Evolutionary conservation across 768 basidiomycete species (phyloP), one percentile per base, ranked within the genome.

Genomic region (Strobilomyces echinocephalus): DNA sequence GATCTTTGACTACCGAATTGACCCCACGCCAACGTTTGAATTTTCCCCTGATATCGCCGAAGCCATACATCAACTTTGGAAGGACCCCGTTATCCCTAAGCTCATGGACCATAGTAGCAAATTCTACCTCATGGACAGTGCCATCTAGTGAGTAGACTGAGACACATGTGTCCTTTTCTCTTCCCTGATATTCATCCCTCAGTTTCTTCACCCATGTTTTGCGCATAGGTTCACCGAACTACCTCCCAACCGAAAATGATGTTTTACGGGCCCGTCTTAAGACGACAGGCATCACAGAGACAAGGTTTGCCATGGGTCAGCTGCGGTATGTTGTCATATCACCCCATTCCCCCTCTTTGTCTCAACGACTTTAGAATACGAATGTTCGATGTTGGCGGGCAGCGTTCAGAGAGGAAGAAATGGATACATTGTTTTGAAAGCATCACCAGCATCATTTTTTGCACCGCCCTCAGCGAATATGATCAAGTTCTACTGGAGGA

Each of bases 261-360:
- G 88, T 95, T 3, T 74, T 97, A 26, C 77, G 91, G 21, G 91
- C 91, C n/a, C 81, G 92, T 58, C 82, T 83, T 53, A 94, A 95
- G 75, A 91, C 85, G 52, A 85, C 88, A 4, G 93, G 92, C 16
- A 95, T 97, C 62, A 85, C 83, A 7, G 94, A 97, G 72, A 97
- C 93, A 8, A 72, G 86, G 63, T 90, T 91, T 54, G 76, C 74
- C 12, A 81, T 89, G 78, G 88, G 86, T 4, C 79, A 76, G 44
- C 66, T 83, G 8, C 79, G 79, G 80, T 83, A 58, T 52, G 79
- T 77, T n/a, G 20, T 15, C 33, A 1, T 3, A 1, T 20, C 9
- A 0, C 5, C 1, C 1, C 1, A 0, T 42, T 8, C 20, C 1
- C 31, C n/a, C n/a, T n/a, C n/a, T n/a, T 49, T 24, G 8, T 21